Conservation (phyloP, 1,284 basidiomycete species). For the Chiua sp. region DNA sequence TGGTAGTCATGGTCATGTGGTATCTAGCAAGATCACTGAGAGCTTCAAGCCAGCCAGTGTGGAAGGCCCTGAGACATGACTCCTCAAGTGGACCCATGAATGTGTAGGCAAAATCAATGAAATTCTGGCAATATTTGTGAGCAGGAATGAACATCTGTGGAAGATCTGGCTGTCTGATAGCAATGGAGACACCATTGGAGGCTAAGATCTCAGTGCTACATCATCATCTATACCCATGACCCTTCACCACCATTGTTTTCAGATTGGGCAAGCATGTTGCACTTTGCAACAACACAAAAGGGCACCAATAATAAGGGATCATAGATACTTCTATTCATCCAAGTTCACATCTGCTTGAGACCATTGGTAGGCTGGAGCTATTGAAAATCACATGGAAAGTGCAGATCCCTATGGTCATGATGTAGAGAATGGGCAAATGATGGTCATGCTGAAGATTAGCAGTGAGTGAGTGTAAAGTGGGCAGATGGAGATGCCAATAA, state of each 20-base stretch:
- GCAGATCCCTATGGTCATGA: slow-evolving; percentile 80
- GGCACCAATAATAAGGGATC: slow-evolving; percentile 31
- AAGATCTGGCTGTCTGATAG: slow-evolving; percentile 38
- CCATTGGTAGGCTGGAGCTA: slow-evolving; percentile 70
- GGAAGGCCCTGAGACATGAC: slow-evolving; percentile 72
- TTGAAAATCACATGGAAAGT: slow-evolving; percentile 81
- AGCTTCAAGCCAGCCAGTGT: slow-evolving; percentile 92
- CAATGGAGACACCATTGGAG: slow-evolving; percentile 43
- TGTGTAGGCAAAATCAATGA: slow-evolving; percentile 94
- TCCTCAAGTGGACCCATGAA: slow-evolving; percentile 92
- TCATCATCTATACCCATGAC: slow-evolving; percentile 75
- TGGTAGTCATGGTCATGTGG: slow-evolving; percentile 88
- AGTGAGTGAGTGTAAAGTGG: slow-evolving; percentile 1
- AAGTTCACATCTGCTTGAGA: slow-evolving; percentile 72
- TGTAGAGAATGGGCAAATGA: slow-evolving; percentile 84
- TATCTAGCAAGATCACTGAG: slow-evolving; percentile 96
- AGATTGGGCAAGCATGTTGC: slow-evolving; percentile 29
- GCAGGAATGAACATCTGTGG: slow-evolving; percentile 43
- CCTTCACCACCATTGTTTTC: slow-evolving; percentile 54
- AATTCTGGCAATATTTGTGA: slow-evolving; percentile 84
- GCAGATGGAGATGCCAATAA: slow-evolving; percentile 25
- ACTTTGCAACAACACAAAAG: slow-evolving; percentile 54
- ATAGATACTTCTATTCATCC: too few relatives aligned
- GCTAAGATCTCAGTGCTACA: slow-evolving; percentile 15
- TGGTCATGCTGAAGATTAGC: slow-evolving; percentile 70